Conservation (phyloP, 2,329 filamentous ascomycete genomes). For the Cytospora paraplurivora region DNA sequence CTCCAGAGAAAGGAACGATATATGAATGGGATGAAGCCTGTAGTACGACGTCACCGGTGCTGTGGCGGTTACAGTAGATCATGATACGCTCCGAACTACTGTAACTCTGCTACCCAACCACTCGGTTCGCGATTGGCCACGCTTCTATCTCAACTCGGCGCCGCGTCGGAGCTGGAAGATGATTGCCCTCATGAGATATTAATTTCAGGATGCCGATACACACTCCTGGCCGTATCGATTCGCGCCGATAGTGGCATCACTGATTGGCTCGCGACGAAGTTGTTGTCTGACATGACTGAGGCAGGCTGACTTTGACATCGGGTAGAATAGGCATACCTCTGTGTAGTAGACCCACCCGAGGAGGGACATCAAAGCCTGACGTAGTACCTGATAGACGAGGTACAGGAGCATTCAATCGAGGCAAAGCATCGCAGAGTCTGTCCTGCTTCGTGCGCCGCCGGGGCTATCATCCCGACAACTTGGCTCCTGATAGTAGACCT, state of each 20-base stretch:
- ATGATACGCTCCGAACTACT: not conserved
- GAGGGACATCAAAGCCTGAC: not conserved
- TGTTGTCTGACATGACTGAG: not conserved
- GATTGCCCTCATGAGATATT: not conserved
- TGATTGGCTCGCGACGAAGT: not conserved
- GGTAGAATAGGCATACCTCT: not conserved
- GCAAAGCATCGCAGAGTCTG: not conserved
- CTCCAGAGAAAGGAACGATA: not conserved
- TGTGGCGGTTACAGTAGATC: not conserved
- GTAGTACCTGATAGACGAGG: not conserved
- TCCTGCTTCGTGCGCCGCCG: not conserved
- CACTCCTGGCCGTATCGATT: not conserved
- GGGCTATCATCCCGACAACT: not conserved
- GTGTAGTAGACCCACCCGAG: not conserved
- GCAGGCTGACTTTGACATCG: not conserved
- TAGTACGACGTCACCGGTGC: not conserved
- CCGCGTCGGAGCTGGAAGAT: not conserved
- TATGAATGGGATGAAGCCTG: not conserved
- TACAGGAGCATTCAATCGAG: not conserved
- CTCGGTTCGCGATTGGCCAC: not conserved
- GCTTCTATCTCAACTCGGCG: not conserved
- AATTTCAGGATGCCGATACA: not conserved
- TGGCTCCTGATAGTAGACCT: not conserved
- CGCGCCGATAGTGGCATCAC: not conserved
- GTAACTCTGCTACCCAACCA: not conserved